Evolutionary conservation across 2,329 filamentous ascomycete genomes (phyloP).

Genomic region (Nemania sp.): DNA sequence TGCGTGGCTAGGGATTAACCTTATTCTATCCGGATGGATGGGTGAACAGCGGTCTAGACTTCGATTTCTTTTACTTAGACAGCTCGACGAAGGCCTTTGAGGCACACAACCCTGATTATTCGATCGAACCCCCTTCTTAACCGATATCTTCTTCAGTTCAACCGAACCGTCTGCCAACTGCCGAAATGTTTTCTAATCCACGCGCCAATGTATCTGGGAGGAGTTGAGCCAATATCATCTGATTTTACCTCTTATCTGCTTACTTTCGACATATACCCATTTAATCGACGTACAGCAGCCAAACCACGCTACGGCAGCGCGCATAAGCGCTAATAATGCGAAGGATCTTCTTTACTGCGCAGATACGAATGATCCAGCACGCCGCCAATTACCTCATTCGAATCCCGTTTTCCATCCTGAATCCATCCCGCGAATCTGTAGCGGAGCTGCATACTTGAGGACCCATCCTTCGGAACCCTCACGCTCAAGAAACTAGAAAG

Average conservation of each 20-base stretch:
- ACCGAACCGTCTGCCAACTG: background rate
- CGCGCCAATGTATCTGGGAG: background rate
- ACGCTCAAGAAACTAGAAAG: background rate
- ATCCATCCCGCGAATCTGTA: background rate
- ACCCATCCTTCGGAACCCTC: background rate
- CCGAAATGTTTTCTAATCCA: background rate
- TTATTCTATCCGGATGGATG: background rate
- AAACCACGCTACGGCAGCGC: background rate
- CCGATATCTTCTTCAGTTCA: background rate
- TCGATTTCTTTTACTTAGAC: background rate
- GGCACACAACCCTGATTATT: background rate
- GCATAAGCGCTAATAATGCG: slow-evolving; percentile 32
- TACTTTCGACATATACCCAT: slow-evolving; percentile 12
- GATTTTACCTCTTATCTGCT: slow-evolving; percentile 7
- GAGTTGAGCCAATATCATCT: slow-evolving; percentile 1
- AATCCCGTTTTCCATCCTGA: background rate
- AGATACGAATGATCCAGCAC: slow-evolving; percentile 18
- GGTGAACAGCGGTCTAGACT: background rate
- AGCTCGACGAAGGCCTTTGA: background rate
- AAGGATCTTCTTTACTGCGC: slow-evolving; percentile 24
- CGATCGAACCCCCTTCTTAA: background rate
- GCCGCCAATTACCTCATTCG: slow-evolving; percentile 2
- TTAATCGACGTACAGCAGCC: slow-evolving; percentile 18
- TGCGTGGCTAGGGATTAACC: background rate
- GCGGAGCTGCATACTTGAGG: background rate